These are phyloP conservation scores for Kurtzmaniella cleridarum DNA, from an alignment of 805 yeast genomes.

Conservation along the genomic window DNA sequence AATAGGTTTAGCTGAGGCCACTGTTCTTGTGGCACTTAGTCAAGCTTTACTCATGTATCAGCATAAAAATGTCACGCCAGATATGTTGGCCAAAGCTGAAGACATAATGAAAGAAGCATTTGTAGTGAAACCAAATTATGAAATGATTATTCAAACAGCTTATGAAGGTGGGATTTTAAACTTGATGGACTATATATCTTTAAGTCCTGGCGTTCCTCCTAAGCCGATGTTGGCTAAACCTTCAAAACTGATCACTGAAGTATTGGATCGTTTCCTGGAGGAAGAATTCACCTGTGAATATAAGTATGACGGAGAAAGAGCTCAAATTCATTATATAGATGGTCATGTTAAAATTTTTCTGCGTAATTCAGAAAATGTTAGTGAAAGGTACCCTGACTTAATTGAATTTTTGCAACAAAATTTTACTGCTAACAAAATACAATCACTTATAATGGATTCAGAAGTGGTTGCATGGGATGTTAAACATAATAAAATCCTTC, in stretches of 20 bases:
- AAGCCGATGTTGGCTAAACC: slow-evolving; percentile 99
- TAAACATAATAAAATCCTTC: slow-evolving; percentile 70
- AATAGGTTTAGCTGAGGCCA: slow-evolving; percentile 91
- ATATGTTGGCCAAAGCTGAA: slow-evolving; percentile 59
- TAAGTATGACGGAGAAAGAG: slow-evolving; percentile 97
- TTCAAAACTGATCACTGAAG: slow-evolving; percentile 88
- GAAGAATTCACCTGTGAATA: slow-evolving; percentile 91
- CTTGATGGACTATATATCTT: slow-evolving; percentile 59
- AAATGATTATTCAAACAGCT: slow-evolving; percentile 62
- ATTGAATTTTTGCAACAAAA: slow-evolving; percentile 62
- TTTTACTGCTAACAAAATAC: slow-evolving; percentile 24
- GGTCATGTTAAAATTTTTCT: slow-evolving; percentile 78
- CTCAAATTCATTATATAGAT: slow-evolving; percentile 78
- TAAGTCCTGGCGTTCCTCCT: slow-evolving; percentile 89
- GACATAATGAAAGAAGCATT: slow-evolving; percentile 78
- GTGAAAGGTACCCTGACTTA: slow-evolving; percentile 90
- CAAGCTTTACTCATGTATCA: slow-evolving; percentile 75
- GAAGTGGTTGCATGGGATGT: slow-evolving; percentile 98
- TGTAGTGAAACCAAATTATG: slow-evolving; percentile 88
- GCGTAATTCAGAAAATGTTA: slow-evolving; percentile 95
- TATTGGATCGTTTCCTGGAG: slow-evolving; percentile 80
- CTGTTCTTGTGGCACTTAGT: slow-evolving; percentile 77
- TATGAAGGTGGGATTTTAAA: slow-evolving; percentile 63
- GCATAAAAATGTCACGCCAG: slow-evolving; percentile 29
- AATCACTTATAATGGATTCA: slow-evolving; percentile 78